Base-by-base conservation (phyloP, 164 flowering plant genomes). In the Santalum album region DNA sequence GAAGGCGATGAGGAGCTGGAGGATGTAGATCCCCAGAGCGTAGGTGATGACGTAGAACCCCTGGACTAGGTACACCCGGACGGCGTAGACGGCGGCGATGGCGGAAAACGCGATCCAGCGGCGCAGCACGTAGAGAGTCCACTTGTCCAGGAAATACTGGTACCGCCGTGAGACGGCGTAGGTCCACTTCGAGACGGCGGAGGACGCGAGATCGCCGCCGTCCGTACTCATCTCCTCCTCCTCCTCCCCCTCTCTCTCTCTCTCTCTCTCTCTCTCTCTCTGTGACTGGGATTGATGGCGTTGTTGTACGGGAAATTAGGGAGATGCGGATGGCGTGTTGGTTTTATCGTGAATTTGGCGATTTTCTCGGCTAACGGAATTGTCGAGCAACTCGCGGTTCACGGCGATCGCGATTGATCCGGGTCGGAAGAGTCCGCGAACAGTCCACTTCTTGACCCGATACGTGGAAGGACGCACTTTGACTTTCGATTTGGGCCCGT, bases 31-130 rank as follows among this genome's bases (percentile, higher is more conserved):
- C 12, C 82, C 82, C 19, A 78, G 70, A 10, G 70, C 82, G 47
- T 78, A 78, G n/a, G 79, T 72, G 47, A 78, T 55, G 58, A 78
- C 58, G 59, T 75, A 78, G 60, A 61, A 78, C 0, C 82, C 82
- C 59, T 78, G 72, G 26, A 78, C 55, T n/a, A 68, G 32, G 57
- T 57, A 72, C 20, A 78, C 73, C 22, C 82, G 79, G 12, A 75
- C 35, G 46, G 75, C 56, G 64, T 68, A 78, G 49, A 73, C 49
- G 38, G 56, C 11, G 1, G 71, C 77, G 26, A 78, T n/a, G 17
- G 16, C 50, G 12, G 56, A 40, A 25, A 75, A 66, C 17, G 56
- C 68, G 72, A 72, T 64, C 82, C 82, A 78, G 11, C 82, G 79
- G 53, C 65, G 54, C n/a, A 75, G 60, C 5, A 72, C 65, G 55